These are phyloP conservation scores for Lanmaoa pseudosensibilis DNA, from an alignment of 768 basidiomycete genomes.

Conservation along the genomic window DNA sequence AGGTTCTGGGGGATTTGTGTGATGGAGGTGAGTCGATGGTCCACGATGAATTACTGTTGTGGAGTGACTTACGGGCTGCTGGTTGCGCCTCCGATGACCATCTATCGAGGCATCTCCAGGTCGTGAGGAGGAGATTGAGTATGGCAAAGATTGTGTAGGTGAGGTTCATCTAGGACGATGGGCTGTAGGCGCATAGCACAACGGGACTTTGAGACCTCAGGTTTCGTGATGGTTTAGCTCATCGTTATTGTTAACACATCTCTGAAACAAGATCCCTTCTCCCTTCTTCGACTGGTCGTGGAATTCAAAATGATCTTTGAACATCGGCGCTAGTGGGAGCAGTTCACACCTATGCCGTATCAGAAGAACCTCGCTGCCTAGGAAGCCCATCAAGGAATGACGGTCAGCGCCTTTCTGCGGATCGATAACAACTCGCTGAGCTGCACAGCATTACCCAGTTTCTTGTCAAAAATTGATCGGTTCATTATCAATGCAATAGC, in stretches of 20 bases:
- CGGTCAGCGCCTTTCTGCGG: background rate
- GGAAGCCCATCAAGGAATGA: background rate
- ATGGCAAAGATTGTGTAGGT: background rate
- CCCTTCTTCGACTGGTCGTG: no score
- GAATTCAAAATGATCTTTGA: no score
- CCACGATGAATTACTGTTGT: background rate
- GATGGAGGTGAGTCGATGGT: background rate
- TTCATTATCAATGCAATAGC: background rate
- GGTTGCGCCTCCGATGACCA: background rate
- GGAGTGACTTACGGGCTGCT: background rate
- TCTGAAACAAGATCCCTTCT: background rate
- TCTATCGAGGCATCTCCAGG: conserved; percentile 1
- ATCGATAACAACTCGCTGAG: background rate
- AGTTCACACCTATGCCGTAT: background rate
- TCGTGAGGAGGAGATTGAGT: background rate
- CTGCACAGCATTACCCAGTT: background rate
- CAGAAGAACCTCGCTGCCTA: background rate
- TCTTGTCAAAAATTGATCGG: background rate
- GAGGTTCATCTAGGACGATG: background rate
- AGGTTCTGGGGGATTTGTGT: background rate
- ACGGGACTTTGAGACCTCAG: background rate
- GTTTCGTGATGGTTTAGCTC: background rate
- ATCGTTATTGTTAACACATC: background rate
- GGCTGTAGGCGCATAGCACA: background rate
- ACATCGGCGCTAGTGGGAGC: background rate